These are phyloP conservation scores for Saposhnikovia divaricata DNA, from an alignment of 129 eudicot genomes.

Conservation along the genomic window DNA sequence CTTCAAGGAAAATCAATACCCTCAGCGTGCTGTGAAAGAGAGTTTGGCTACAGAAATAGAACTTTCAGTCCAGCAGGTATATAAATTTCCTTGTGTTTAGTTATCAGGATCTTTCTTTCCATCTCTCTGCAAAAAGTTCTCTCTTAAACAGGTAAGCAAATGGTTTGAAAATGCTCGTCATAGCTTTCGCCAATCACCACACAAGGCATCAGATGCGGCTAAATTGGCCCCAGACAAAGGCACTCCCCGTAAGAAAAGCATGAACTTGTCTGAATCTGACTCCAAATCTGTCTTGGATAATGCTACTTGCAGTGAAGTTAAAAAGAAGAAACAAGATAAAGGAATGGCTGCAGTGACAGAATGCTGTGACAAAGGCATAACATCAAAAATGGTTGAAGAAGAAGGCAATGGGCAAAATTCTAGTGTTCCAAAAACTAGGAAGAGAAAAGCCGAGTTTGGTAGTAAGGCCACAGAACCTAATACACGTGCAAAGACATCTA, in stretches of 20 bases:
- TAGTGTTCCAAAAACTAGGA: slow-evolving; percentile 16
- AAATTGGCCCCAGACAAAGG: slow-evolving; percentile 6
- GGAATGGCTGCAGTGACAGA: background rate
- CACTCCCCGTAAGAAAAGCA: background rate
- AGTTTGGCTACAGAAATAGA: slow-evolving; percentile 59
- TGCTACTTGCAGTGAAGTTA: slow-evolving; percentile 10
- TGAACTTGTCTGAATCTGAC: slow-evolving; percentile 15
- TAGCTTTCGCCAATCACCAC: slow-evolving; percentile 46
- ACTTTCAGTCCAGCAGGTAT: slow-evolving; percentile 49
- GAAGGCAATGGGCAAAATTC: slow-evolving; percentile 17
- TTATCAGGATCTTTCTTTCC: background rate
- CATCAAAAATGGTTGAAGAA: background rate
- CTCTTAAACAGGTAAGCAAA: slow-evolving; percentile 49
- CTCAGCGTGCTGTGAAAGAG: slow-evolving; percentile 41
- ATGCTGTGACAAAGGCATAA: background rate
- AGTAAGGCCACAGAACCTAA: slow-evolving; percentile 10
- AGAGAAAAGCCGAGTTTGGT: slow-evolving; percentile 25
- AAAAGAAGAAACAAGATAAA: background rate
- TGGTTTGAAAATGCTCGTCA: slow-evolving; percentile 97
- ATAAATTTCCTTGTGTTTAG: background rate
- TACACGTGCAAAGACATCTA: slow-evolving; percentile 9
- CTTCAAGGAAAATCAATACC: slow-evolving; percentile 72
- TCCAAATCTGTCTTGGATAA: background rate
- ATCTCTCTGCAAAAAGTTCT: background rate
- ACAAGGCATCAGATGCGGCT: slow-evolving; percentile 10